phyloP scores from a whole-genome alignment of 371 early-diverging fungal species.

The Gilbertella persicaria region DNA sequence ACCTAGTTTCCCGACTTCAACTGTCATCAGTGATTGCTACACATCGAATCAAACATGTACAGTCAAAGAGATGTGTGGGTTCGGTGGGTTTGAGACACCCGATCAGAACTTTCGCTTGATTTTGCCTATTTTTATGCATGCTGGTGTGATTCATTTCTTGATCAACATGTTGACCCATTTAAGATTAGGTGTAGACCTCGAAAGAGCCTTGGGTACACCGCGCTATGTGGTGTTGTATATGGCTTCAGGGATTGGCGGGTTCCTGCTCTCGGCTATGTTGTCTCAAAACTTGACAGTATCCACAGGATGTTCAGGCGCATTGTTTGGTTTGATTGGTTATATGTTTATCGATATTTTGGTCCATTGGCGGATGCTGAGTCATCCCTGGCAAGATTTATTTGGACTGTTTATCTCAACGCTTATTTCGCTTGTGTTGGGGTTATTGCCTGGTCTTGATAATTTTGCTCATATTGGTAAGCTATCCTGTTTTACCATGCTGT shows the following conservation, averaged over 20 bases:
- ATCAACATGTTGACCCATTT: conserved; percentile 79
- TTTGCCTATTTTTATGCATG: conserved; percentile 86
- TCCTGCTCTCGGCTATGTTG: conserved; percentile 78
- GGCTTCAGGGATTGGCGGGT: conserved; percentile 77
- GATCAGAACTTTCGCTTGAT: conserved; percentile 85
- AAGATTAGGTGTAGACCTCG: conserved; percentile 71
- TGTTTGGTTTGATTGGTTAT: conserved; percentile 83
- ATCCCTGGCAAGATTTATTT: conserved; percentile 71
- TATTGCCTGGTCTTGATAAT: conserved; percentile 78
- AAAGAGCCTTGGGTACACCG: conserved; percentile 74
- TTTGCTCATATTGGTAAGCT: conserved; percentile 70
- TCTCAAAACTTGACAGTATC: conserved; percentile 55
- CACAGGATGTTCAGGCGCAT: conserved; percentile 83
- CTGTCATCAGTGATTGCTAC: conserved; percentile 26
- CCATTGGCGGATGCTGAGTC: conserved; percentile 71
- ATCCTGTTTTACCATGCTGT: conserved; percentile 50
- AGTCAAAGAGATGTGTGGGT: conserved; percentile 57
- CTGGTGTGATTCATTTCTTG: conserved; percentile 77
- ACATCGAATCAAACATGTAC: conserved; percentile 40
- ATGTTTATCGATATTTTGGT: conserved; percentile 79
- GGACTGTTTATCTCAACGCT: conserved; percentile 66
- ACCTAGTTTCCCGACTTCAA: conserved; percentile 27
- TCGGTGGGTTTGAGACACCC: conserved; percentile 53
- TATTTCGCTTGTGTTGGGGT: conserved; percentile 70
- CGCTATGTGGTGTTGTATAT: conserved; percentile 77